Evolutionary conservation across 768 basidiomycete species (phyloP), one percentile per base, ranked within the genome.

Genomic region (Boletellus ananas): DNA sequence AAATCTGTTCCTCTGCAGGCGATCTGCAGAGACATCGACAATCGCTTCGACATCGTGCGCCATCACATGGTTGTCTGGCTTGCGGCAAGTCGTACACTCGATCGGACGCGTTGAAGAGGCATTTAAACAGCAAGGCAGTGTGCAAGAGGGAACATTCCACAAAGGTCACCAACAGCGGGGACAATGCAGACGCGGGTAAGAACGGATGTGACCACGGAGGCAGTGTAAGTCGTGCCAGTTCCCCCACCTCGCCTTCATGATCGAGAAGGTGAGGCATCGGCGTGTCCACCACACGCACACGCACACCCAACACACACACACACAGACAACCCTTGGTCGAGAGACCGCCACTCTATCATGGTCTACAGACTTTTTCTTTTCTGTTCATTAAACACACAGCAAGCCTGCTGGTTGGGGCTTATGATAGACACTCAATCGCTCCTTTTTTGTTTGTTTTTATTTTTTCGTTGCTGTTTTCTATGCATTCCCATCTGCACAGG

Each of bases 61-160:
- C 68, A 6, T 55, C 60, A 5, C 50, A 56, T 43, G 7, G 4
- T 21, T 70, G 66, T 37, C 33, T 58, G 43, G 60, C 57, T 10
- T 67, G 66, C 18, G 43, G 52, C 37, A 62, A 64, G 53, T 52
- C 55, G 5, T 68, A 66, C 50, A 66, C 68, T 36, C 62, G 66
- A 31, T 14, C 49, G 10, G 68, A 68, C 55, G 68, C 62, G 7
- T 51, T 70, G 51, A 68, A 70, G 62, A 57, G 66, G 55, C 66
- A 68, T 45, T 59, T 68, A 14, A 66, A 58, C 43, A 55, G 51
- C 52, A 66, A 64, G 55, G 58, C 47, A 1, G 43, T 49, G 25
- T 70, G 66, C 53, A 68, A 60, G 56, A 58, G 20, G 44, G 40
- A n/a, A 11, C 66, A 66, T 29, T 46, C 44, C 34, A 46, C 54